Percentiles rank a stretch among this genome's conserved stretches.
Conservation (phyloP, 306 rosid species). For the Hylodesmum podocarpum region DNA sequence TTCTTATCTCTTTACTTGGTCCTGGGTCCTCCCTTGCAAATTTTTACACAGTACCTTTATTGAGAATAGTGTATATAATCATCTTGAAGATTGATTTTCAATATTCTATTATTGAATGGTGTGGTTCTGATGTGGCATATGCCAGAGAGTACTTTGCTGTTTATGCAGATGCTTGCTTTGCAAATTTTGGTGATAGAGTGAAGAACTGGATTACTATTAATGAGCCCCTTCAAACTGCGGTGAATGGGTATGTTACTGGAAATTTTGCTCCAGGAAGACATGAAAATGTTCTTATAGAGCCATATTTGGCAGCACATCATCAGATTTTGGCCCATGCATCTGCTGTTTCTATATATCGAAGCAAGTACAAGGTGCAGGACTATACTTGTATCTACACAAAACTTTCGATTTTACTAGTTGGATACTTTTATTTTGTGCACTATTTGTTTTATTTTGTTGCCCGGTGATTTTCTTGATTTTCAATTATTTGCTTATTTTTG, state of each 20-base stretch:
- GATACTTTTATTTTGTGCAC: neutral
- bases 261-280: constrained; percentile 83
- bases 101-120: constrained; percentile 3
- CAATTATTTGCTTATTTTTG: neutral
- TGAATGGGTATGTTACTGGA: constrained; percentile 68
- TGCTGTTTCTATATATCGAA: constrained; percentile 70
- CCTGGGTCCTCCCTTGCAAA: neutral
- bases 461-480: constrained; percentile 11
- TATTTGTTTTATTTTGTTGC: neutral
- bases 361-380: constrained; percentile 71
- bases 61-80: neutral
- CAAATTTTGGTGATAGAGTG: constrained; percentile 92
- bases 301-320: constrained; percentile 80
- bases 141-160: constrained; percentile 72
- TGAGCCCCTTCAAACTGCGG: constrained; percentile 88
- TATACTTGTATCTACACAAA: neutral
- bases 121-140: constrained; percentile 33
- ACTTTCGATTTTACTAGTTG: neutral
- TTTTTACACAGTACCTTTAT: neutral
- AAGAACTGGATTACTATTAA: constrained; percentile 85
- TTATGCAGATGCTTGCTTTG: constrained; percentile 89
- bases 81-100: neutral
- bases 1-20: neutral
- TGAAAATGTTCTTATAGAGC: constrained; percentile 58
- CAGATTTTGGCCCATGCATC: constrained; percentile 89